Evolutionary conservation across 2,329 filamentous ascomycete genomes (phyloP).

Genomic region (Talaromyces amestolkiae): DNA sequence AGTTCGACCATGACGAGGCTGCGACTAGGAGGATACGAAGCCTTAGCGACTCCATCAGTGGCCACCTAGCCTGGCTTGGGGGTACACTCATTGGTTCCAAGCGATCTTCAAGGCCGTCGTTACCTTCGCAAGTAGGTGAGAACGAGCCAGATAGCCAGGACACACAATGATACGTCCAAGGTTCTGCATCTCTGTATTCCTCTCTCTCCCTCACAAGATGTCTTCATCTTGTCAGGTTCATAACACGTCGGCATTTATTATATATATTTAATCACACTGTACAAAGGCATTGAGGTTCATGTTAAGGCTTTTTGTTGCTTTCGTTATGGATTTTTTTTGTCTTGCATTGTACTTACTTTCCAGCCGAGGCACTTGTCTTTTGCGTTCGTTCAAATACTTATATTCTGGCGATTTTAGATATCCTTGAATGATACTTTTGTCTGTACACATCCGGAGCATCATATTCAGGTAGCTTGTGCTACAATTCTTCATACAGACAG

Average conservation of each 20-base stretch:
- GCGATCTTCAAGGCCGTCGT: background rate
- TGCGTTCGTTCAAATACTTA: background rate
- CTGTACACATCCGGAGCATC: background rate
- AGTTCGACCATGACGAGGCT: slow-evolving; percentile 23
- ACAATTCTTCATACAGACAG: background rate
- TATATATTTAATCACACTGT: slow-evolving; percentile 16
- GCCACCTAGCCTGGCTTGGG: slow-evolving; percentile 37
- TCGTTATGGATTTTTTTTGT: background rate
- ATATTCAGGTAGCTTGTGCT: background rate
- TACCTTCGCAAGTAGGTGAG: background rate
- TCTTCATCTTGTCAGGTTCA: background rate
- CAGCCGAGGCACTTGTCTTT: background rate
- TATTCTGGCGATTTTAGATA: background rate
- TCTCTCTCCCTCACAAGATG: background rate
- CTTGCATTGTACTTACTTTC: background rate
- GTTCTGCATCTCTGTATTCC: background rate
- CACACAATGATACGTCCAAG: background rate
- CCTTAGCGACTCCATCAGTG: slow-evolving; percentile 39
- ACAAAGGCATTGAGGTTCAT: slow-evolving; percentile 11
- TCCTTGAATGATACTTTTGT: background rate
- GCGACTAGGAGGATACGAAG: slow-evolving; percentile 32
- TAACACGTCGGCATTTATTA: background rate
- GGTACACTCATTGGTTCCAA: slow-evolving; percentile 29
- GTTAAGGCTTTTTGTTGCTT: background rate
- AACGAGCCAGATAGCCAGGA: background rate